Evolutionary conservation across 805 yeast species (phyloP), one percentile per base, ranked within the genome.

Genomic region (Metschnikowia gelsemii): DNA sequence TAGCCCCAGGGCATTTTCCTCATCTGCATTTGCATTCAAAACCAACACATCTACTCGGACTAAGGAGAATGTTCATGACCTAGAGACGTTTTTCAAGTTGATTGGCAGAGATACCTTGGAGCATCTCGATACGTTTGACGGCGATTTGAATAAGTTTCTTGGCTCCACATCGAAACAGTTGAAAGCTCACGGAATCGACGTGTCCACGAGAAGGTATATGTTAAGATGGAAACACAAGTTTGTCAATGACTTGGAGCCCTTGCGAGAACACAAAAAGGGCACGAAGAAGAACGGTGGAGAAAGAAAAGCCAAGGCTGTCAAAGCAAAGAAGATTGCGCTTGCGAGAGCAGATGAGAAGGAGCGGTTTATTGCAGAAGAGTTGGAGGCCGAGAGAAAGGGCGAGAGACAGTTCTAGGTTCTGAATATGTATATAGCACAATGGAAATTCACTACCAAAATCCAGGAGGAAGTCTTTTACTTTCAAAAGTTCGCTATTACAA

Each of bases 231-330:
- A 78, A 35, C 82, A 89, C 56, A 78, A 75, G 53, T 83, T 73
- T 55, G 75, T 78, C 54, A 73, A 77, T 46, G 79, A 82, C 40
- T 64, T 69, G 54, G 73, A 71, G 40, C 71, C 75, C 16, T 66
- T 85, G 43, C 55, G 67, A 43, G 85, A 80, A 55, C 71, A 78
- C 49, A 76, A 76, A 52, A 63, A 69, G 47, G 87, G 90, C n/a
- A 82, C 75, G 70, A 87, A 87, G 73, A 73, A 76, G 54, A 71
- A 70, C 54, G 96, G 96, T 19, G 96, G 96, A 57, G 96, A 89
- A 65, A 78, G 96, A 61, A 84, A 80, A 55, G 76, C 83, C 46
- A 79, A 75, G 55, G 57, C 65, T 12, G 72, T 70, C 16, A 50
- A 59, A 47, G 75, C 75, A 21, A 84, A 82, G 57, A 75, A 74